Evolutionary conservation across 768 basidiomycete genomes (phyloP), one percentile per base, ranked within the genome.

Genomic region (Tulasnella sp.): DNA sequence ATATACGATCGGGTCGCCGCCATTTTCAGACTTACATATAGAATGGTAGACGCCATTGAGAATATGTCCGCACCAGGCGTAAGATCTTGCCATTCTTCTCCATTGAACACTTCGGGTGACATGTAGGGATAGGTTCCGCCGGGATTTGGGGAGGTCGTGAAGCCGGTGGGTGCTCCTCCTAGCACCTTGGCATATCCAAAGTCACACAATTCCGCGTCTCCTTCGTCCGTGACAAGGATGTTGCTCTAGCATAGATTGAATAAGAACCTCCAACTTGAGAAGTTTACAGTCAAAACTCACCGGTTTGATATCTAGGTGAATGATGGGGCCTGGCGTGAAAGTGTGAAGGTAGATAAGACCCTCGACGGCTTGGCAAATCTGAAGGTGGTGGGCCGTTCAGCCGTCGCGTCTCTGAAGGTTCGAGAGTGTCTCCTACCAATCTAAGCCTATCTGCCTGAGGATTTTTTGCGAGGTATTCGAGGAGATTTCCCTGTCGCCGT

Each of bases 171-270:
- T 8, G 28, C 79, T 14, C 75, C 79, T 24, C 50, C 46, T 0
- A 77, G 74, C 20, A 80, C 48, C 16, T 72, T 69, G 34, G 42
- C 58, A 58, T 80, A 50, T 12, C 79, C 79, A n/a, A 80, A 80
- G 40, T 80, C 79, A 46, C 74, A 80, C 11, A 80, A 22, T 40
- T 54, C 41, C 6, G 79, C 48, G 46, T 46, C 48, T 22, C 76
- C 76, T 34, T 80, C 77, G 11, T 42, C 34, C 34, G 79, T 50
- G 28, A 80, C 74, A 9, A 80, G 79, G 14, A 80, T 50, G 28
- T 80, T 80, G n/a, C 34, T 41, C 79, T 76, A 34, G 16, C 0
- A 37, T 40, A 14, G n/a, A 18, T 34, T 16, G 14, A 1, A 2
- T 75, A 0, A 75, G 31, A 34, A 75, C 4, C 6, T 34, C 6